A percentile compares a stretch with the other conserved stretches of the same genome.
Evolutionary conservation across 1,284 basidiomycete species (phyloP).

Genomic region (Ceratobasidium sp.): DNA sequence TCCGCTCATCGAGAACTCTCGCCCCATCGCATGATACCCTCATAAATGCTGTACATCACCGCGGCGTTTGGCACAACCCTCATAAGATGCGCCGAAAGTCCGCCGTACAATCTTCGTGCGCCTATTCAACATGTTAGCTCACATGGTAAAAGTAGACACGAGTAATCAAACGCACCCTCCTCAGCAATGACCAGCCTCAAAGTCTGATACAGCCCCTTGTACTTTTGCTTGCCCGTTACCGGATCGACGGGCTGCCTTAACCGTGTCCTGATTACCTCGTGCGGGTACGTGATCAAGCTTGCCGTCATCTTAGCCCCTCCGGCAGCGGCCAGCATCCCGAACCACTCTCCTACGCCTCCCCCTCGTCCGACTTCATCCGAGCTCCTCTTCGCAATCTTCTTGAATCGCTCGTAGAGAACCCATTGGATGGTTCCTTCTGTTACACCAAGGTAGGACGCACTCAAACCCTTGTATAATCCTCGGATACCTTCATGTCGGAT

Average conservation of each 20-base stretch:
- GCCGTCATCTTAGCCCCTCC: constrained; percentile 95
- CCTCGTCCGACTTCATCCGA: constrained; percentile 47
- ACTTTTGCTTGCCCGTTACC: constrained; percentile 64
- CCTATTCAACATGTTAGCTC: constrained; percentile 54
- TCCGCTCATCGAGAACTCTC: neutral
- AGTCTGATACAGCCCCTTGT: constrained; percentile 87
- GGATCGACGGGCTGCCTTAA: constrained; percentile 83
- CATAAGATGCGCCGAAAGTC: constrained; percentile 93
- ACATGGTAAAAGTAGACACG: neutral
- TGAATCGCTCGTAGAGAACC: constrained; percentile 92
- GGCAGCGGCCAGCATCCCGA: constrained; percentile 87
- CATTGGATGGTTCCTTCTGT: constrained; percentile 98
- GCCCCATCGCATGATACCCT: constrained; percentile 71
- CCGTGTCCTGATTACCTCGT: constrained; percentile 93
- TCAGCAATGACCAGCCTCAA: constrained; percentile 86
- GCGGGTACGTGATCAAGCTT: constrained; percentile 93
- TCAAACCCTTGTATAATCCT: constrained; percentile 95
- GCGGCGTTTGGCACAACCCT: constrained; percentile 97
- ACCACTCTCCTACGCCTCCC: constrained; percentile 67
- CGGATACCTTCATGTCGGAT: constrained; percentile 80
- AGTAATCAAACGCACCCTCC: constrained; percentile 57
- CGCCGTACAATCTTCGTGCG: constrained; percentile 84
- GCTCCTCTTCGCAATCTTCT: constrained; percentile 61
- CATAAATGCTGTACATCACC: constrained; percentile 93
- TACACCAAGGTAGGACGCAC: constrained; percentile 94